phyloP scores from a whole-genome alignment of 78 protist species.

The Dictyostelium intermedium region DNA sequence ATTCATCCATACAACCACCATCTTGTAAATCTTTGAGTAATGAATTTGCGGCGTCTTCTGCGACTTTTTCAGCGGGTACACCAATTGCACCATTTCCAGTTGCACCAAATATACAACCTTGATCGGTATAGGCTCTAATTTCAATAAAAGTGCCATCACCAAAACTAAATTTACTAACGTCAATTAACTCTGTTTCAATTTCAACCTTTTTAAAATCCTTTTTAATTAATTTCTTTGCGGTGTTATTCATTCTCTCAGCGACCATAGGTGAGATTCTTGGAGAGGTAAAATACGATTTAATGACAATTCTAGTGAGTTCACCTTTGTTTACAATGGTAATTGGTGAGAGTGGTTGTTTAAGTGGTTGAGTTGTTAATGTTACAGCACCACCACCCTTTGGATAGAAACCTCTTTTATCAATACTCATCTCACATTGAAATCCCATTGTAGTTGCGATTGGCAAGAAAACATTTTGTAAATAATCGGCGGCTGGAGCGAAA shows the following conservation, averaged over 20 bases:
- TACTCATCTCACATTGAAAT: slow-evolving; percentile 1
- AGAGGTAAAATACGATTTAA: background rate
- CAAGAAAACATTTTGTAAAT: slow-evolving; percentile 41
- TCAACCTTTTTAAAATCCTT: slow-evolving; percentile 56
- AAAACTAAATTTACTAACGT: background rate
- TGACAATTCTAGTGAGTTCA: background rate
- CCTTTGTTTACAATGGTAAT: slow-evolving; percentile 7
- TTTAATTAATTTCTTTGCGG: slow-evolving; percentile 29
- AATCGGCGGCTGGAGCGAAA: slow-evolving; percentile 72
- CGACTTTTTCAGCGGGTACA: slow-evolving; percentile 80
- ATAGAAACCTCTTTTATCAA: slow-evolving; percentile 60
- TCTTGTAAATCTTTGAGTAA: slow-evolving; percentile 55
- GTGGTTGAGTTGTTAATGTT: slow-evolving; percentile 19
- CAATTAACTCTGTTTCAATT: slow-evolving; percentile 1
- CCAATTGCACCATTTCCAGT: slow-evolving; percentile 77
- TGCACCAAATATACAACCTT: slow-evolving; percentile 82
- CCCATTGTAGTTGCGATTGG: slow-evolving; percentile 70
- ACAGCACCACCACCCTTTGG: slow-evolving; percentile 74
- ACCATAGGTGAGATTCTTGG: background rate
- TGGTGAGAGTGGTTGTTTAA: slow-evolving; percentile 21
- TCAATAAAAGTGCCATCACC: slow-evolving; percentile 58
- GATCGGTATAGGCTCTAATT: slow-evolving; percentile 62
- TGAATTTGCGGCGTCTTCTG: slow-evolving; percentile 36
- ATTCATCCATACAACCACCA: slow-evolving; percentile 90
- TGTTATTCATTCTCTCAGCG: slow-evolving; percentile 22